Conservation (phyloP, 2,329 filamentous ascomycete species). For the Metarhizium brunneum region DNA sequence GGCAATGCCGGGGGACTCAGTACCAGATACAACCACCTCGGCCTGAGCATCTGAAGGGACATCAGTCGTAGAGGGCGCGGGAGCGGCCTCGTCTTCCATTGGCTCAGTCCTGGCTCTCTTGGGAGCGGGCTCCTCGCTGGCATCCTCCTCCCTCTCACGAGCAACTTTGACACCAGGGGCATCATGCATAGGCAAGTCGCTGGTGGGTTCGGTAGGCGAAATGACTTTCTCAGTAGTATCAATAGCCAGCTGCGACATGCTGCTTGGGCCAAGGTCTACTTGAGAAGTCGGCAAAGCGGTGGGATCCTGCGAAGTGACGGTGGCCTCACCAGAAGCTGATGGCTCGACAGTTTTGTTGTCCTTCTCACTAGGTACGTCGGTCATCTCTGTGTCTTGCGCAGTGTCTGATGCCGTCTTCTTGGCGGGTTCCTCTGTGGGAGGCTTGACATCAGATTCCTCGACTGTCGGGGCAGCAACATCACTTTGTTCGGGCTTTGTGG, state of each 20-base stretch:
- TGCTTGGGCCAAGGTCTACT: constrained; percentile 24
- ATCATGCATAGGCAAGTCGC: constrained; percentile 45
- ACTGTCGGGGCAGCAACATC: neutral
- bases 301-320: constrained; percentile 7
- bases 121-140: constrained; percentile 52
- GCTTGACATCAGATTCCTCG: neutral
- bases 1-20: constrained; percentile 8
- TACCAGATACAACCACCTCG: constrained; percentile 5
- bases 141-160: constrained; percentile 70
- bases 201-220: constrained; percentile 18
- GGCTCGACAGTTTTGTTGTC: constrained; percentile 11
- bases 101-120: constrained; percentile 73
- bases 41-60: neutral
- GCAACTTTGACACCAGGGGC: constrained; percentile 52
- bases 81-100: constrained; percentile 27
- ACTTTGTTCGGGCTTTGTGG: neutral
- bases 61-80: constrained; percentile 11
- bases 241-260: constrained; percentile 29
- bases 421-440: neutral
- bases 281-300: constrained; percentile 21
- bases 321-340: constrained; percentile 7
- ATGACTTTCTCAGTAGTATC: constrained; percentile 23
- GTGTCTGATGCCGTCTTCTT: neutral
- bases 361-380: constrained; percentile 13
- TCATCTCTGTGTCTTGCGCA: constrained; percentile 17